Base-by-base conservation (phyloP, 148 eudicot genomes). In the Chenopodium suecicum region DNA sequence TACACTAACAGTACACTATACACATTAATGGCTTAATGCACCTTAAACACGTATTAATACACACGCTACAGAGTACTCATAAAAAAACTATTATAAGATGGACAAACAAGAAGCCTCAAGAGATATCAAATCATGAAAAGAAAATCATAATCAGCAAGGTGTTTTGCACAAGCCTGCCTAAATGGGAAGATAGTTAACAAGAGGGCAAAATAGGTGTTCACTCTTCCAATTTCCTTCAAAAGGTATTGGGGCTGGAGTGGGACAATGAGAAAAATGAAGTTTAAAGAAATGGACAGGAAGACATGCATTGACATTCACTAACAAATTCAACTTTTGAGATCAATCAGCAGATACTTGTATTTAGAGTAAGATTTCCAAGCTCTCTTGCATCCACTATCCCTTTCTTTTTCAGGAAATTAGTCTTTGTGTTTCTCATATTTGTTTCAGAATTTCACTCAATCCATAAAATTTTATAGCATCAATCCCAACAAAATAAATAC, bases 401-500 rank as follows among this genome's bases (percentile, higher is more conserved):
- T 34, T 17, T 66, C 70, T 77, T 64, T 22, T 12, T 60, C 17
- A 7, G 22, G 0, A 44, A 8, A 22, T 6, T 29, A 13, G 62
- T 4, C 77, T 50, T 41, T 56, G 41, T 22, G 7, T 20, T 70
- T 80, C 62, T 80, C 46, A 17, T 14, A 56, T 46, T 52, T 60
- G 37, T 63, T 58, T 27, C 14, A 82, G 32, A 70, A 71, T 67
- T 12, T n/a, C 47, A 79, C 23, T 20, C 74, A 63, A 83, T 50
- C 52, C 27, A 68, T 65, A 52, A 41, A 79, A 71, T 11, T 79
- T 2, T 52, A n/a, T 41, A 56, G 46, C 25, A 79, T 62, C 31
- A 34, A 69, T 52, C 64, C 37, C 37, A 22, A 52, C 3, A 3
- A 66, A 31, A 69, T 20, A 52, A 63, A 67, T 10, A 50, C 0